Evolutionary conservation across 2,329 filamentous ascomycete species (phyloP), one percentile per base, ranked within the genome.

Genomic region (Zalaria sp.): DNA sequence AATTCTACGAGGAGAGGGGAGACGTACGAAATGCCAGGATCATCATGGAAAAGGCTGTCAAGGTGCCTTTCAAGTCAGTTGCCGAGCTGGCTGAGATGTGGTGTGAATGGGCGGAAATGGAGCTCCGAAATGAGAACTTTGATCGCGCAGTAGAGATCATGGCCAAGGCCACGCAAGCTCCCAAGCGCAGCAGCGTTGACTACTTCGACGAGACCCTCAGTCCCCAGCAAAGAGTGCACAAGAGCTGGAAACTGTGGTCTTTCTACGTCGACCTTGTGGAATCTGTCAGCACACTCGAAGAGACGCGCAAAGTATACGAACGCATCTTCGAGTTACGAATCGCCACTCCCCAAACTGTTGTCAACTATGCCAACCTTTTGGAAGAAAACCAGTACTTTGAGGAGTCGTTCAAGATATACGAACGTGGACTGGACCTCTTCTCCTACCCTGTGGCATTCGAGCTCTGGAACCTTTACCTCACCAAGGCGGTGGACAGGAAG

Each of bases 91-190:
- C 91, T 18, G 91, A 98, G 55, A 93, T 91, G 74, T 98, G 91
- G 91, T 93, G 93, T 49, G 87, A 94, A 63, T 98, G 91, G 89
- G 89, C 93, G 1, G 89, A 98, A 62, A 86, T 98, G 83, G 91
- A 98, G 60, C 71, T 98, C 38, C 82, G 91, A 38, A 87, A 87
- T 54, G 88, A 96, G 55, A 93, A 96, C 57, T 95, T 96, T 49
- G 88, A 96, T 57, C 82, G 84, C 54, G 91, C 93, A 3, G 81
- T 95, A 47, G 81, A 82, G 46, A 89, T 98, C 57, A 95, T 98
- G 88, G 84, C 85, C 34, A 96, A 94, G 61, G 91, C 91, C 11
- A 89, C 91, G 4, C 88, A 94, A 60, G 85, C 91, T n/a, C 88
- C 91, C 0, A 96, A 96, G 62, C 72, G 86, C 49, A 95, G 89